These are phyloP conservation scores for Pulveroboletus sp. DNA, from an alignment of 768 basidiomycete genomes.

Conservation along the genomic window DNA sequence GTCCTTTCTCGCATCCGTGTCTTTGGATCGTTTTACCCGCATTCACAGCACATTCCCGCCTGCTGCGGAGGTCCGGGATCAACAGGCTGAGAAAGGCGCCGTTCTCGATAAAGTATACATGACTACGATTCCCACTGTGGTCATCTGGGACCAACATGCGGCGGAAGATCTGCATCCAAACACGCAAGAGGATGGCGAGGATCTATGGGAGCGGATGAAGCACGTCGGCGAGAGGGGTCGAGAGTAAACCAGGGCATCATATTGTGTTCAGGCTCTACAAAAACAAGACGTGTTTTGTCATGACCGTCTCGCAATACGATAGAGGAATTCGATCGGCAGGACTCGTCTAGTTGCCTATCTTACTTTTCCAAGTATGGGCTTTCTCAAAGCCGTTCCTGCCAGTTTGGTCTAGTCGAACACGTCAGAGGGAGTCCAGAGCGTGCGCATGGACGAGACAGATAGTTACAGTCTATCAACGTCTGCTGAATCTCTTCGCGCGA, in stretches of 20 bases:
- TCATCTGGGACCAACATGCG: conserved; percentile 55
- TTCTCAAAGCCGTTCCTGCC: conserved; percentile 89
- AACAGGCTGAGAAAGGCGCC: conserved; percentile 53
- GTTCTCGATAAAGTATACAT: conserved; percentile 62
- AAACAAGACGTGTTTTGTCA: background rate
- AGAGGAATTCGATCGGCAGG: background rate
- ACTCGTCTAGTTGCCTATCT: conserved; percentile 48
- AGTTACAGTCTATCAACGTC: conserved; percentile 76
- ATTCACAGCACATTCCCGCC: conserved; percentile 60
- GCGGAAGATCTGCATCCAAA: conserved; percentile 11
- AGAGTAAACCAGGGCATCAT: conserved; percentile 10
- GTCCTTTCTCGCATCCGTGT: conserved; percentile 51
- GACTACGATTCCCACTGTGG: conserved; percentile 55
- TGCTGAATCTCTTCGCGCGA: conserved; percentile 72
- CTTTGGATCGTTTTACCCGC: conserved; percentile 67
- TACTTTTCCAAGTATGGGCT: conserved; percentile 81
- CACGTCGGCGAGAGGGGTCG: conserved; percentile 40
- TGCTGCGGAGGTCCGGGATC: conserved; percentile 42
- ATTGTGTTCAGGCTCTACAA: background rate
- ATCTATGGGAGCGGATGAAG: conserved; percentile 67
- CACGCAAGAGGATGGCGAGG: conserved; percentile 44
- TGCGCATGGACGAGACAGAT: background rate
- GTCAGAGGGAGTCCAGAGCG: conserved; percentile 1
- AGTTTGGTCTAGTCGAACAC: conserved; percentile 48
- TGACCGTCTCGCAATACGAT: background rate